Evolutionary conservation across 1,139 yeast species (phyloP).

Genomic region (Saccharomyces hybrid): DNA sequence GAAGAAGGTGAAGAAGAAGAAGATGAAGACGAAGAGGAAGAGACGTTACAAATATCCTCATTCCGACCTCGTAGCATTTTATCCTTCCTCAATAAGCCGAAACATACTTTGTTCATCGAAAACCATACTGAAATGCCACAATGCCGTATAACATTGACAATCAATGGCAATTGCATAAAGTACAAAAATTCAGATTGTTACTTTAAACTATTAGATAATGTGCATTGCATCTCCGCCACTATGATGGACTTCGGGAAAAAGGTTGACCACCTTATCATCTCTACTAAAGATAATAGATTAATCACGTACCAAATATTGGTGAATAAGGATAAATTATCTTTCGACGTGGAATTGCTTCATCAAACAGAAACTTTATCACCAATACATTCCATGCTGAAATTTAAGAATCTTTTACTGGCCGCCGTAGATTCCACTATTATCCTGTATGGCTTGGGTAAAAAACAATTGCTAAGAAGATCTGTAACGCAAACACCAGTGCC

Average conservation of each 20-base stretch:
- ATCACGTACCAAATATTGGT: slow-evolving; percentile 13
- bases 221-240: slow-evolving; percentile 12
- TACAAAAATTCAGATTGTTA: background rate
- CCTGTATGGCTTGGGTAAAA: slow-evolving; percentile 67
- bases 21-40: slow-evolving; percentile 14
- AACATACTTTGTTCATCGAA: background rate
- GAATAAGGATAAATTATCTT: slow-evolving; percentile 16
- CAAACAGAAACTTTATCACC: slow-evolving; percentile 48
- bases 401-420: slow-evolving; percentile 55
- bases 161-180: slow-evolving; percentile 1
- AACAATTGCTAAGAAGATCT: slow-evolving; percentile 67
- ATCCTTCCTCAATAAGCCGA: slow-evolving; percentile 1
- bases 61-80: slow-evolving; percentile 4
- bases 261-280: slow-evolving; percentile 36
- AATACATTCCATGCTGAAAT: slow-evolving; percentile 46
- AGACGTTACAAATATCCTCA: background rate
- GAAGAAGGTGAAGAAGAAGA: slow-evolving; percentile 17
- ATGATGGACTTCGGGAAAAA: slow-evolving; percentile 22
- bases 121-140: background rate
- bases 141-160: background rate
- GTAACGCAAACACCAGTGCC: slow-evolving; percentile 36
- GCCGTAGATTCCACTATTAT: slow-evolving; percentile 51
- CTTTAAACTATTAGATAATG: slow-evolving; percentile 8
- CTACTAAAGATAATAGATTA: slow-evolving; percentile 24
- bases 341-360: slow-evolving; percentile 46